phyloP scores from a whole-genome alignment of 2,329 filamentous ascomycete genomes.

The Cryoendolithus antarcticus region DNA sequence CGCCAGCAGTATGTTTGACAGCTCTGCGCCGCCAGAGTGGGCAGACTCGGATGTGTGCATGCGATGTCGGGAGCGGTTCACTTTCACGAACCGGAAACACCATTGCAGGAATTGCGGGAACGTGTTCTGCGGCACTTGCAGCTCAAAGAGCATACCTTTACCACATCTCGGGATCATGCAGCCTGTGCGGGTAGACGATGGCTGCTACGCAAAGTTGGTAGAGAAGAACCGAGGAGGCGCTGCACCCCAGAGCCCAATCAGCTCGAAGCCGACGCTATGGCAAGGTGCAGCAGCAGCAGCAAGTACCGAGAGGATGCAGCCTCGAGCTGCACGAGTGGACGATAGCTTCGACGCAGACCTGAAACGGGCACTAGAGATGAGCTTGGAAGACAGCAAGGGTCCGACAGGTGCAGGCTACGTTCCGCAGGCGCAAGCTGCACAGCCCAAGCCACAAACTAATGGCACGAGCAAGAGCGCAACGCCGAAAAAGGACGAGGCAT shows the following conservation, averaged over 20 bases:
- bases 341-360: constrained; percentile 90
- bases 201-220: constrained; percentile 80
- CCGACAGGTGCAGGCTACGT: constrained; percentile 60
- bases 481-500: constrained; percentile 56
- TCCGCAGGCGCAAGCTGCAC: constrained; percentile 37
- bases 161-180: constrained; percentile 88
- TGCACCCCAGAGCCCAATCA: constrained; percentile 17
- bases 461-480: constrained; percentile 3
- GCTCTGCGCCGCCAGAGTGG: constrained; percentile 96
- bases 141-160: constrained; percentile 72
- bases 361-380: constrained; percentile 91
- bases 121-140: constrained; percentile 93
- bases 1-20: constrained; percentile 95
- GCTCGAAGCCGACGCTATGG: constrained; percentile 42
- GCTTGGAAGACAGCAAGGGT: constrained; percentile 78
- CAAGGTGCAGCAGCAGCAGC: constrained; percentile 33
- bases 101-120: constrained; percentile 97
- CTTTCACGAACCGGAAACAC: constrained; percentile 96
- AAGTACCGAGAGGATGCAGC: constrained; percentile 57
- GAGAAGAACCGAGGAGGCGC: constrained; percentile 43
- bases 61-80: constrained; percentile 90
- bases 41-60: constrained; percentile 96
- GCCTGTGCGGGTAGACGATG: constrained; percentile 87
- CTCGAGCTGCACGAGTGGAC: constrained; percentile 78
- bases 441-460: constrained; percentile 13